Base-by-base conservation (phyloP, 805 yeast genomes). In the Helenozyma rhizophorensis region DNA sequence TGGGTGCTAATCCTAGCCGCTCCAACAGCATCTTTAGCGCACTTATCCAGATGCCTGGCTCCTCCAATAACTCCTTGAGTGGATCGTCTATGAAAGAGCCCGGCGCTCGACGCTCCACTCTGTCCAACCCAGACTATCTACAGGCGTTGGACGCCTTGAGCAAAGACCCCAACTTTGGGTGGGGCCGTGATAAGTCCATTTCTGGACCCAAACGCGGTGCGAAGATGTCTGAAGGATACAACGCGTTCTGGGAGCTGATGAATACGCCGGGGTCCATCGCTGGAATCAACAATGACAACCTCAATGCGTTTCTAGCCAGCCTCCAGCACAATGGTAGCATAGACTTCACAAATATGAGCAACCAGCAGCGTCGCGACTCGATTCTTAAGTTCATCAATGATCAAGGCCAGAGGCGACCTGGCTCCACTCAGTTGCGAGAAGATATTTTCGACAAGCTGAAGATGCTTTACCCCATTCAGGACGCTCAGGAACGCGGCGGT, bases 1-100 rank as follows among this genome's bases (percentile, higher is more conserved):
- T n/a, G n/a, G 36, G 36, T 9, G 26, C 28, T 14, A 40, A 37
- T 12, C 48, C 37, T 7, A 47, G 30, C 29, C 36, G 70, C 15
- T 60, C 68, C 22, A 60, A 62, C 32, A 57, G 66, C 33, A 62
- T 65, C 9, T 65, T 65, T 46, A 59, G 61, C 33, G 54, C 64
- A 13, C 45, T 62, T 13, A 62, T 66, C 14, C 69, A 65, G 37
- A 45, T 65, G 11, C 71, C 71, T 3, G 53, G 53, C 3, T 60
- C 68, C 1, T 40, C 47, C 8, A 43, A 51, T 10, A 62, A 62
- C 37, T 62, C 68, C 1, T 41, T 62, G 5, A 54, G 61, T 28
- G 68, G 45, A 11, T 37, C 32, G n/a, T 34, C 43, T 8, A 18
- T 28, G 9, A 37, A 35, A 25, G 41, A 32, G 15, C 12, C 14